Percentiles rank a stretch among this genome's conserved stretches.
phyloP scores from a whole-genome alignment of 331 rosid species.

The Cydonia oblonga region DNA sequence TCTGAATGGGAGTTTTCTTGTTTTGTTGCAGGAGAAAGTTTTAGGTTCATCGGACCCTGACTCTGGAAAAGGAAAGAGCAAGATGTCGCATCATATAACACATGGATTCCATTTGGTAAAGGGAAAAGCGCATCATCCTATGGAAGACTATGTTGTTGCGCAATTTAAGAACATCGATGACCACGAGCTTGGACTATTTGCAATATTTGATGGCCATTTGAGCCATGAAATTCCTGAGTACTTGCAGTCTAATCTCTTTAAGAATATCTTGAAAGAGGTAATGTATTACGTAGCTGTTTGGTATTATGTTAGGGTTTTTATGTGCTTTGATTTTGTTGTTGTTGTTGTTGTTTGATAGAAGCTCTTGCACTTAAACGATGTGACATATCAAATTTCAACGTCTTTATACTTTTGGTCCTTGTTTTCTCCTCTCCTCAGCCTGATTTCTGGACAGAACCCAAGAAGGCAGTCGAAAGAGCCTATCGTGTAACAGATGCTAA shows the following conservation, averaged over 20 bases:
- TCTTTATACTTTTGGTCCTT: neutral
- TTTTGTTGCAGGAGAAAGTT: constrained; percentile 68
- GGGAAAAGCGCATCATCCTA: constrained; percentile 65
- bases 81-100: constrained; percentile 55
- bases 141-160: constrained; percentile 89
- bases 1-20: constrained; percentile 6
- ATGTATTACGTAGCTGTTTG: neutral
- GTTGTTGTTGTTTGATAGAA: neutral
- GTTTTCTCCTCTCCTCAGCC: constrained; percentile 28
- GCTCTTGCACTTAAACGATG: neutral
- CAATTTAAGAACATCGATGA: constrained; percentile 62
- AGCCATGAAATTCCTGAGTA: constrained; percentile 72
- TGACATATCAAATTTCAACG: neutral
- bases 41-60: constrained; percentile 59
- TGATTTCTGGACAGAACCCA: constrained; percentile 69
- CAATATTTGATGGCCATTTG: constrained; percentile 94
- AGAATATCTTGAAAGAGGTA: constrained; percentile 79
- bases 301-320: neutral
- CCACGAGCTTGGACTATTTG: constrained; percentile 83
- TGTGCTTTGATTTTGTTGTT: neutral
- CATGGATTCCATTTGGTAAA: constrained; percentile 92
- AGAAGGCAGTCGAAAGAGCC: constrained; percentile 62
- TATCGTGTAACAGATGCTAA: constrained; percentile 55
- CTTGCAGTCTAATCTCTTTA: constrained; percentile 59
- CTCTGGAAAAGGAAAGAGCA: constrained; percentile 99